Percentiles rank a stretch among this genome's conserved stretches.
phyloP scores from a whole-genome alignment of 148 eudicot genomes.

The Camellia sinensis region DNA sequence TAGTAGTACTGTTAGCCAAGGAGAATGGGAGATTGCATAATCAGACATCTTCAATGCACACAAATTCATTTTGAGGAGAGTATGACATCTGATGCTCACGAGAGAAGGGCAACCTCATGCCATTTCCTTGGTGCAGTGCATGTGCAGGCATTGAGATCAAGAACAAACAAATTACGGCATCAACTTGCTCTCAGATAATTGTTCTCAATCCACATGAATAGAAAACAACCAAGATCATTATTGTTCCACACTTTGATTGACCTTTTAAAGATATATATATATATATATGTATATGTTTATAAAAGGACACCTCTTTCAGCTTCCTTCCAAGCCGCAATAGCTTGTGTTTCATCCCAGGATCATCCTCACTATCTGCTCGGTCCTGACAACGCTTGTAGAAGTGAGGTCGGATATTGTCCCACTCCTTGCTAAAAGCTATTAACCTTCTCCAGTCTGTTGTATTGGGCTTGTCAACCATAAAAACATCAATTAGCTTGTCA shows the following conservation, averaged over 20 bases:
- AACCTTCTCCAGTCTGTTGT: conserved; percentile 89
- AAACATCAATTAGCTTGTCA: conserved; percentile 80
- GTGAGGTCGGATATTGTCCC: conserved; percentile 67
- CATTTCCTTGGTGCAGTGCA: not conserved
- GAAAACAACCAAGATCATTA: not conserved
- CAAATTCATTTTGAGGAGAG: not conserved
- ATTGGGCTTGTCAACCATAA: conserved; percentile 84
- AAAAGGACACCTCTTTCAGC: conserved; percentile 69
- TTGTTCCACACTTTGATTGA: not conserved
- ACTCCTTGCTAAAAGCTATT: conserved; percentile 71
- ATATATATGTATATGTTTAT: not conserved
- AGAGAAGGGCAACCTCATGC: not conserved
- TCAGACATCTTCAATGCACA: conserved; percentile 3
- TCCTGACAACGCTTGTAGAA: conserved; percentile 77
- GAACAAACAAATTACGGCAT: not conserved
- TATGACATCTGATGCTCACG: not conserved
- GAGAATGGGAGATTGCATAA: conserved; percentile 1
- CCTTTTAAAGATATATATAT: not conserved
- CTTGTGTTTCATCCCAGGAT: conserved; percentile 71
- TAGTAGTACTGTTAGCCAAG: not conserved
- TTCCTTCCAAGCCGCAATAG: conserved; percentile 75
- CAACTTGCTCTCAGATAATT: not conserved
- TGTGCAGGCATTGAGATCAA: not conserved
- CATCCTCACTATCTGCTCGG: conserved; percentile 65
- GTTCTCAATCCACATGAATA: conserved; percentile 1